phyloP scores from a whole-genome alignment of 2,329 filamentous ascomycete genomes.

The Aspergillus oerlinghausenensis region DNA sequence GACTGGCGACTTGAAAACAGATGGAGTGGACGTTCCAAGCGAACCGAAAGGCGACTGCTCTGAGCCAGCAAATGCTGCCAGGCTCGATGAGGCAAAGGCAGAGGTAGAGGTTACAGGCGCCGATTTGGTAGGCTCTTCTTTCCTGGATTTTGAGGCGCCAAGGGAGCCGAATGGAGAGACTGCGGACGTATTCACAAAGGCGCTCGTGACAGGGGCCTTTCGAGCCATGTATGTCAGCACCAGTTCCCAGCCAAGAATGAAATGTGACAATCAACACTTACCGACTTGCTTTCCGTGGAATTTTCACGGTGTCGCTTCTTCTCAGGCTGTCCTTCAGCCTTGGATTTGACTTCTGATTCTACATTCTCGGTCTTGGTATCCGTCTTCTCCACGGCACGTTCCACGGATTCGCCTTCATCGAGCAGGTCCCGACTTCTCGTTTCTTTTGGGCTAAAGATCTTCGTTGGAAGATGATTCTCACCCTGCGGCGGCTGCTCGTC shows the following conservation, averaged over 20 bases:
- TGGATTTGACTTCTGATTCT: conserved; percentile 11
- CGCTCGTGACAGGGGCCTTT: conserved; percentile 31
- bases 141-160: conserved; percentile 23
- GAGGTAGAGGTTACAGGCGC: conserved; percentile 49
- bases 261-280: conserved; percentile 14
- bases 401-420: conserved; percentile 31
- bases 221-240: not conserved
- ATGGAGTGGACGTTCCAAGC: conserved; percentile 45
- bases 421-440: conserved; percentile 43
- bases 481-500: conserved; percentile 7
- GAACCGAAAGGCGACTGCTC: conserved; percentile 61
- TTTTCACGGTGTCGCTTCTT: conserved; percentile 42
- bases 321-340: conserved; percentile 33
- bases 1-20: conserved; percentile 36
- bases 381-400: conserved; percentile 12
- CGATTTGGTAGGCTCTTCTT: conserved; percentile 16
- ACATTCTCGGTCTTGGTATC: conserved; percentile 14
- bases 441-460: conserved; percentile 36
- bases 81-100: conserved; percentile 64
- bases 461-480: conserved; percentile 16
- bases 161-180: conserved; percentile 42
- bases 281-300: conserved; percentile 33
- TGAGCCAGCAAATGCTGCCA: conserved; percentile 61
- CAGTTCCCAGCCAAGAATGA: not conserved
- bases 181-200: conserved; percentile 41